Percentiles rank a stretch among this genome's conserved stretches.
Conservation (phyloP, 495 filamentous ascomycete genomes). For the Penicillium cosmopolitanum region DNA sequence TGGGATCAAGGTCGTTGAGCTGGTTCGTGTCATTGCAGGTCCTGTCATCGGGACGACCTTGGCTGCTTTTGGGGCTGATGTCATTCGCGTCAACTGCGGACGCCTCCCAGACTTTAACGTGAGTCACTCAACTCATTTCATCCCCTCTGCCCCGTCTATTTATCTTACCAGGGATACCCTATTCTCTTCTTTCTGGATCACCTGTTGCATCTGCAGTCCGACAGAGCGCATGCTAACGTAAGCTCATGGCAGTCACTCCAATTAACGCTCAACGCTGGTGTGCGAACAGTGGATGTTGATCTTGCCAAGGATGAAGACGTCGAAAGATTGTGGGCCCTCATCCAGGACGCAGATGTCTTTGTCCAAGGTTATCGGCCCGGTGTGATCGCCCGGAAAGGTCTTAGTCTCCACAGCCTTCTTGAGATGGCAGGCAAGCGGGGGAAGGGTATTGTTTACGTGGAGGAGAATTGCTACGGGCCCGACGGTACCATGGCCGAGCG, state of each 20-base stretch:
- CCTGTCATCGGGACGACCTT: conserved; percentile 56
- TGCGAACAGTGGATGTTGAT: too few species aligned
- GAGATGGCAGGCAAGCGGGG: conserved; percentile 47
- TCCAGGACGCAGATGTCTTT: too few species aligned
- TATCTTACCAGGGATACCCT: conserved; percentile 46
- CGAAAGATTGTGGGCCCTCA: too few species aligned
- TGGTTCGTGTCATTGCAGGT: conserved; percentile 63
- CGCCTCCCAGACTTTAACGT: conserved; percentile 51
- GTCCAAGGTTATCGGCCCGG: too few species aligned
- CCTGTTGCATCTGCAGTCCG: too few species aligned
- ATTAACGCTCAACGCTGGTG: too few species aligned
- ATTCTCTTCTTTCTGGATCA: conserved; percentile 55
- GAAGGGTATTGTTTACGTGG: conserved; percentile 63
- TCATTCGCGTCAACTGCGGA: conserved; percentile 62
- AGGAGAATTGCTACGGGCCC: conserved; percentile 66
- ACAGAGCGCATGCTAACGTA: too few species aligned
- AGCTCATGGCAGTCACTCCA: too few species aligned
- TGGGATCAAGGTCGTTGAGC: conserved; percentile 62
- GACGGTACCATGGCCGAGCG: conserved; percentile 38
- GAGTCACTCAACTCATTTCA: too few species aligned
- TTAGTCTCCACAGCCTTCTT: conserved; percentile 36
- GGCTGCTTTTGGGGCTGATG: conserved; percentile 62
- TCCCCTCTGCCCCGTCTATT: too few species aligned
- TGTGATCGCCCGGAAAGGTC: too few species aligned
- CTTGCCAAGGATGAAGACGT: too few species aligned